Percentiles rank a stretch among this genome's conserved stretches.
Conservation (phyloP, 805 yeast genomes). For the Saccharomycopsis oosterbeekiorum region DNA sequence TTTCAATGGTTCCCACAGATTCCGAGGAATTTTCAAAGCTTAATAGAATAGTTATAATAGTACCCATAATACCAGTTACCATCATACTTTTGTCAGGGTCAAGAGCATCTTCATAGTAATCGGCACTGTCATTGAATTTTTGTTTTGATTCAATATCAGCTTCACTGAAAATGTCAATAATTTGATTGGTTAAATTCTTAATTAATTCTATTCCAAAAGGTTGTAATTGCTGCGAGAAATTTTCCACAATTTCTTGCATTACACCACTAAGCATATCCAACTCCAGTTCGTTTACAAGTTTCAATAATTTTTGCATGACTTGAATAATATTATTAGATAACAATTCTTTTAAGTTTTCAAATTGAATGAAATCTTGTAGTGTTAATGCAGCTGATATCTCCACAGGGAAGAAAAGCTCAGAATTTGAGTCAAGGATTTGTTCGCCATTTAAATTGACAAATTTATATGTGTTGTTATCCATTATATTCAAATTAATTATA, state of each 20-base stretch:
- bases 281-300: conserved; percentile 71
- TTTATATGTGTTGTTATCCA: neutral
- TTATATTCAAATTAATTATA: conserved; percentile 7
- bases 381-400: conserved; percentile 80
- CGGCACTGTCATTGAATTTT: neutral
- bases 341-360: conserved; percentile 52
- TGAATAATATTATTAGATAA: conserved; percentile 62
- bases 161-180: conserved; percentile 59
- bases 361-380: conserved; percentile 65
- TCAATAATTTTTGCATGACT: conserved; percentile 70
- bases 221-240: conserved; percentile 76
- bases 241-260: conserved; percentile 92
- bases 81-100: conserved; percentile 68
- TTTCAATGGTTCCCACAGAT: conserved; percentile 54
- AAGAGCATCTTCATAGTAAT: conserved; percentile 30
- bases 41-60: conserved; percentile 70
- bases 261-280: conserved; percentile 81
- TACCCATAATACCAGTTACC: conserved; percentile 70
- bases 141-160: conserved; percentile 22
- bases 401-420: conserved; percentile 53
- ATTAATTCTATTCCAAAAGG: conserved; percentile 79
- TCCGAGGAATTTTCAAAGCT: conserved; percentile 75
- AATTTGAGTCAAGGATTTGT: conserved; percentile 26
- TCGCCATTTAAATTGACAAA: conserved; percentile 8
- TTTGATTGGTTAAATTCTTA: conserved; percentile 59